These are phyloP conservation scores for California macrophylla DNA, from an alignment of 441 rosid species.

Conservation along the genomic window DNA sequence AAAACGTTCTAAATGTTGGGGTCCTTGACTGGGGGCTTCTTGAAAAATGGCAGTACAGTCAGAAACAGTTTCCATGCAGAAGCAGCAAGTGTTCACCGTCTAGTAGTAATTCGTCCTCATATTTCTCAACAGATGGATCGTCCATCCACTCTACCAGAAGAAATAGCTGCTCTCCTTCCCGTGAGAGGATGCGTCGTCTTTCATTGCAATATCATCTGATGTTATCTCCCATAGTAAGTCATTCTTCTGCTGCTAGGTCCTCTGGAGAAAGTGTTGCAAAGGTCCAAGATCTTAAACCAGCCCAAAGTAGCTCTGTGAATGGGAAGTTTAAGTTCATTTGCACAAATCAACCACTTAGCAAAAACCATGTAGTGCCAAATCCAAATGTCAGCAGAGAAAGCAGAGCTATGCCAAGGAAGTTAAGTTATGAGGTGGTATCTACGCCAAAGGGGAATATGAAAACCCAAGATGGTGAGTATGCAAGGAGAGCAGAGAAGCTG, in stretches of 20 bases:
- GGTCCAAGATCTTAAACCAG: conserved; percentile 23
- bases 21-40: conserved; percentile 87
- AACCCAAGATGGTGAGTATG: conserved; percentile 31
- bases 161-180: conserved; percentile 36
- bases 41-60: conserved; percentile 66
- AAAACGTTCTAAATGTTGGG: conserved; percentile 66
- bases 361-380: conserved; percentile 30
- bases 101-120: conserved; percentile 40
- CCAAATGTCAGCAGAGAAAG: conserved; percentile 23
- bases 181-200: conserved; percentile 33
- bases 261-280: conserved; percentile 26
- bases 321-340: conserved; percentile 22
- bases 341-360: conserved; percentile 27
- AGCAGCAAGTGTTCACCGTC: conserved; percentile 44
- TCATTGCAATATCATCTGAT: conserved; percentile 43
- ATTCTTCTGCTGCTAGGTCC: conserved; percentile 23
- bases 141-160: conserved; percentile 43
- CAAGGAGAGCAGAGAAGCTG: conserved; percentile 29
- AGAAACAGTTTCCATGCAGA: conserved; percentile 34
- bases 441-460: conserved; percentile 25
- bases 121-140: conserved; percentile 44
- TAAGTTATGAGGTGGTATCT: conserved; percentile 28
- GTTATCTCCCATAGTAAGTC: conserved; percentile 34
- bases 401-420: conserved; percentile 25
- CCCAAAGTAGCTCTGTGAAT: conserved; percentile 16